phyloP scores from a whole-genome alignment of 2,329 filamentous ascomycete genomes.

The Calonectria multiphialidica region DNA sequence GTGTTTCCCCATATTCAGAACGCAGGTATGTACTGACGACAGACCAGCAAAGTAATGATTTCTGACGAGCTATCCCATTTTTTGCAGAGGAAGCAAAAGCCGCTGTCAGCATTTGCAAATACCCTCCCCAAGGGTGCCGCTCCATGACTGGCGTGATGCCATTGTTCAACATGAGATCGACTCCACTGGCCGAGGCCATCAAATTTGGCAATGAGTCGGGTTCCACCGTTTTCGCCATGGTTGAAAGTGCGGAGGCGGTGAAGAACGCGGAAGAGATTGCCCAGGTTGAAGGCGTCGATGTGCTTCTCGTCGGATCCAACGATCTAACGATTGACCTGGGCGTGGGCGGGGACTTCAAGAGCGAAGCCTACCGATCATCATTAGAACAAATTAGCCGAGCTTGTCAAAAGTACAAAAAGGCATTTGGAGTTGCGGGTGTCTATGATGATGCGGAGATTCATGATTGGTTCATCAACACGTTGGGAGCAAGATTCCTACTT shows the following conservation, averaged over 20 bases:
- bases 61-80: background rate
- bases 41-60: no score
- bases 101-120: conserved; percentile 53
- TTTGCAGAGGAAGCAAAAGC: conserved; percentile 54
- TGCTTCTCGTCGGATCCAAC: conserved; percentile 47
- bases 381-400: conserved; percentile 28
- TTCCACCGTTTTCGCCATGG: conserved; percentile 44
- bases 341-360: conserved; percentile 22
- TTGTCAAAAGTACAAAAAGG: conserved; percentile 23
- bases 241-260: conserved; percentile 41
- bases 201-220: conserved; percentile 35
- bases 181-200: conserved; percentile 24
- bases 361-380: conserved; percentile 21
- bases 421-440: conserved; percentile 29
- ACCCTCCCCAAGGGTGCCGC: conserved; percentile 38
- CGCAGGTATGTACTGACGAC: conserved; percentile 3
- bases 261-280: conserved; percentile 46
- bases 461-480: conserved; percentile 27
- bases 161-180: conserved; percentile 34
- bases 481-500: conserved; percentile 28
- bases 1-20: conserved; percentile 43
- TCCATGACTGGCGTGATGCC: conserved; percentile 41
- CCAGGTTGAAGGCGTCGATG: conserved; percentile 45
- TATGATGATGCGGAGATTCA: conserved; percentile 27
- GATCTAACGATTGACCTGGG: conserved; percentile 41